A percentile compares a stretch with the other conserved stretches of the same genome.
phyloP scores from a whole-genome alignment of 1,284 basidiomycete genomes.

The Ceratobasidium sp. region DNA sequence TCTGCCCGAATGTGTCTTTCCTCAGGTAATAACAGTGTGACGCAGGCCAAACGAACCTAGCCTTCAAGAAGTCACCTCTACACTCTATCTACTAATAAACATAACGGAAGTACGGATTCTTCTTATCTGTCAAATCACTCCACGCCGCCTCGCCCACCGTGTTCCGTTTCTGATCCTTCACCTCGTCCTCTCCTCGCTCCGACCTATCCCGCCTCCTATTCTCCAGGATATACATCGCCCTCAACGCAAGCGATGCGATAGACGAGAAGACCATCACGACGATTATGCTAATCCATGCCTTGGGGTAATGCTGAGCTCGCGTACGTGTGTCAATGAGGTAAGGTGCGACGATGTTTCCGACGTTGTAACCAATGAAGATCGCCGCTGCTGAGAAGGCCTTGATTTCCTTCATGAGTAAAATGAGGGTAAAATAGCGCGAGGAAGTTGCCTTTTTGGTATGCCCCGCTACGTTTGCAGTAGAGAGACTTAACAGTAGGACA shows the following conservation, averaged over 20 bases:
- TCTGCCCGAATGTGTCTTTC: neutral
- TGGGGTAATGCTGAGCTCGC: slow-evolving; percentile 56
- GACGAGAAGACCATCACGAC: slow-evolving; percentile 56
- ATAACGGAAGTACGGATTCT: slow-evolving; percentile 51
- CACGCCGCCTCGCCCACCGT: slow-evolving; percentile 38
- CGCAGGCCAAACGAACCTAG: neutral
- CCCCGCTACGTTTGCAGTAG: slow-evolving; percentile 61
- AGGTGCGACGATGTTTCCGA: slow-evolving; percentile 57
- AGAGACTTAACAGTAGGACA: slow-evolving; percentile 60
- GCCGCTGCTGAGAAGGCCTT: slow-evolving; percentile 33
- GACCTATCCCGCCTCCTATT: slow-evolving; percentile 54
- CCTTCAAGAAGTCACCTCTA: slow-evolving; percentile 48
- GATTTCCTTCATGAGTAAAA: too few relatives aligned
- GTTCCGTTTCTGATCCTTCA: slow-evolving; percentile 49
- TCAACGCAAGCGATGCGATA: slow-evolving; percentile 54
- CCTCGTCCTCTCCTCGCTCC: neutral
- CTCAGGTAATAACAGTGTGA: neutral
- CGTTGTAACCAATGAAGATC: slow-evolving; percentile 52
- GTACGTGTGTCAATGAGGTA: slow-evolving; percentile 52
- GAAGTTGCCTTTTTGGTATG: slow-evolving; percentile 60
- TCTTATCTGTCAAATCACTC: slow-evolving; percentile 52
- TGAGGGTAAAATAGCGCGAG: neutral
- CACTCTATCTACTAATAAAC: slow-evolving; percentile 48
- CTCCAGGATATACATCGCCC: slow-evolving; percentile 55
- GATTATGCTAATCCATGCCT: slow-evolving; percentile 62